Evolutionary conservation across 441 rosid genomes (phyloP).

Genomic region (Heliophila coronopifolia): DNA sequence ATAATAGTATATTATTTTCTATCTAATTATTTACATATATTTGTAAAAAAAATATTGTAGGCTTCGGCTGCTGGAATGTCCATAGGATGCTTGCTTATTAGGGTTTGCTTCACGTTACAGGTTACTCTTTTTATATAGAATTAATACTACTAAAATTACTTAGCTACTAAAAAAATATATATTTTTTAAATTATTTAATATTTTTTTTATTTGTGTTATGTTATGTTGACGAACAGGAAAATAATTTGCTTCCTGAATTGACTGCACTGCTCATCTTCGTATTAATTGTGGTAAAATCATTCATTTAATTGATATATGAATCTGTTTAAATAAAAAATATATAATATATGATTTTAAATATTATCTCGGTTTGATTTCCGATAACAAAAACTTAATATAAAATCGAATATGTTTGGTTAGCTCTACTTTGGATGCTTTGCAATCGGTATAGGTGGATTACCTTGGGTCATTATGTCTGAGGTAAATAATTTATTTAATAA

Average conservation of each 20-base stretch:
- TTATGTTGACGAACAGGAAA: background rate
- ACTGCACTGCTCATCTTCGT: slow-evolving; percentile 20
- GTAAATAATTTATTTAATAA: slow-evolving; percentile 1
- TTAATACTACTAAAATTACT: background rate
- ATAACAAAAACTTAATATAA: background rate
- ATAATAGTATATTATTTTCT: too few relatives aligned
- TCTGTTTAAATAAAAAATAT: too few relatives aligned
- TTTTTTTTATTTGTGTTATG: background rate
- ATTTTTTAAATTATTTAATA: background rate
- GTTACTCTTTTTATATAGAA: background rate
- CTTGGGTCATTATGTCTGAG: slow-evolving; percentile 37
- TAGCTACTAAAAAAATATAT: background rate
- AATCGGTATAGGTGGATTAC: slow-evolving; percentile 29
- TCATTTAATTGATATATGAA: background rate
- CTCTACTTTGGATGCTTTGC: slow-evolving; percentile 18
- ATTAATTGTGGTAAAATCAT: slow-evolving; percentile 10
- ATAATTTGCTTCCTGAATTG: slow-evolving; percentile 17
- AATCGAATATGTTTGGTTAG: background rate
- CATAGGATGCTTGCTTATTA: slow-evolving; percentile 32
- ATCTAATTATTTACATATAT: background rate
- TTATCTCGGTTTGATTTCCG: background rate
- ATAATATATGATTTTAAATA: background rate
- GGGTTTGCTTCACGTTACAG: slow-evolving; percentile 35
- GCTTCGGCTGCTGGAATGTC: slow-evolving; percentile 39
- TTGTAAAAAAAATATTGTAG: slow-evolving; percentile 27